Evolutionary conservation across 257 asterid genomes (phyloP).

Genomic region (Galeopsis tetrahit): DNA sequence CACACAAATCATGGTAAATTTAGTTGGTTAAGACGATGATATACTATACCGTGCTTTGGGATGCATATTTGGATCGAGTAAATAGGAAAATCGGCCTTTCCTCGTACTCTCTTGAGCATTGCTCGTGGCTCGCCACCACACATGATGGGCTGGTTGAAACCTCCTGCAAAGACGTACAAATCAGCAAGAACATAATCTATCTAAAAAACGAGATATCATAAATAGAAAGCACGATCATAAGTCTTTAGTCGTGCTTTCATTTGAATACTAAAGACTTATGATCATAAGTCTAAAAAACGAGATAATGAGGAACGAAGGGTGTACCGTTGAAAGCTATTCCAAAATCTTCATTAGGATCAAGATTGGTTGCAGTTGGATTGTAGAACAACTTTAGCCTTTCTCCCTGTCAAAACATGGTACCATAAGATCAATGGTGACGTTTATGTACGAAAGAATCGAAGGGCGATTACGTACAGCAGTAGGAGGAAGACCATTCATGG

Average conservation of each 20-base stretch:
- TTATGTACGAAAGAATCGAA: constrained; percentile 9
- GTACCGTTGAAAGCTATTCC: constrained; percentile 86
- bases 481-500: constrained; percentile 91
- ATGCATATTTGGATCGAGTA: constrained; percentile 86
- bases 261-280: too few relatives aligned
- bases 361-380: constrained; percentile 71
- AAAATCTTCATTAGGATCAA: constrained; percentile 63
- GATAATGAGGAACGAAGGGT: neutral
- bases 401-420: constrained; percentile 51
- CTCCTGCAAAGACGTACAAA: constrained; percentile 49
- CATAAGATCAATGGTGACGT: constrained; percentile 11
- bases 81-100: constrained; percentile 75
- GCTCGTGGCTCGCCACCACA: constrained; percentile 94
- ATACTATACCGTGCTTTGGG: constrained; percentile 73
- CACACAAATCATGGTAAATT: neutral
- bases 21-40: neutral
- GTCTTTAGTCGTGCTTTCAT: neutral
- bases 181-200: neutral
- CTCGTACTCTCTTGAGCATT: constrained; percentile 74
- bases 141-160: constrained; percentile 96
- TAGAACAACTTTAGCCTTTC: constrained; percentile 75
- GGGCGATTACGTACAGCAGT: constrained; percentile 56
- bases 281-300: too few relatives aligned
- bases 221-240: neutral
- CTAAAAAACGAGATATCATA: neutral